Evolutionary conservation across 371 early-diverging fungal genomes (phyloP).

Genomic region (Mortierella sp.): DNA sequence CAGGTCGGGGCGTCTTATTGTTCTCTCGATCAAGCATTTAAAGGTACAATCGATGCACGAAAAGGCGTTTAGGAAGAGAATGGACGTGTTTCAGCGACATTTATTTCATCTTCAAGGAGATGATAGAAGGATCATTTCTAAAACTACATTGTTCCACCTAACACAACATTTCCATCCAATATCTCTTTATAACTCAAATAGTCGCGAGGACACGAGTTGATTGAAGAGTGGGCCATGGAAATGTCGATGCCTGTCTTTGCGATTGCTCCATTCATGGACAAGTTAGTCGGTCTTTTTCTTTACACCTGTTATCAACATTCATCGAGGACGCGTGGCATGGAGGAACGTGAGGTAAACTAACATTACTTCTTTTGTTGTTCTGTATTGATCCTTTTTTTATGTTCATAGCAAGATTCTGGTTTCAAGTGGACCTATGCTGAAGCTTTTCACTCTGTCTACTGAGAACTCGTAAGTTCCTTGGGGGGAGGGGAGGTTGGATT

Average conservation of each 20-base stretch:
- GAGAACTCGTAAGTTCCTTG: conserved; percentile 34
- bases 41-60: conserved; percentile 21
- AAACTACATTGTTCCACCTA: not conserved
- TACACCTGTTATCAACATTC: not conserved
- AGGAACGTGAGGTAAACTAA: not conserved
- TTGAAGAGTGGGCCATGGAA: conserved; percentile 45
- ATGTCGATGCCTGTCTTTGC: conserved; percentile 53
- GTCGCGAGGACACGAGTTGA: conserved; percentile 22
- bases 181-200: not conserved
- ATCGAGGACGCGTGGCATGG: not conserved
- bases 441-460: conserved; percentile 36
- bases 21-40: conserved; percentile 42
- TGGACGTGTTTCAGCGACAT: not conserved
- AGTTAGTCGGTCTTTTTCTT: conserved; percentile 17
- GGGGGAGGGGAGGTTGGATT: too few relatives aligned
- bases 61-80: too few relatives aligned
- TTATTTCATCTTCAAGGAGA: not conserved
- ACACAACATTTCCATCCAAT: not conserved
- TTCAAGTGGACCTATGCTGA: conserved; percentile 38
- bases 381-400: not conserved
- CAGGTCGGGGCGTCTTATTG: conserved; percentile 36
- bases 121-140: not conserved
- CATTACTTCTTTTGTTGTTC: too few relatives aligned
- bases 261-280: conserved; percentile 34
- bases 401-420: conserved; percentile 35